Evolutionary conservation across 768 basidiomycete species (phyloP).

Genomic region (Inosperma sp.): DNA sequence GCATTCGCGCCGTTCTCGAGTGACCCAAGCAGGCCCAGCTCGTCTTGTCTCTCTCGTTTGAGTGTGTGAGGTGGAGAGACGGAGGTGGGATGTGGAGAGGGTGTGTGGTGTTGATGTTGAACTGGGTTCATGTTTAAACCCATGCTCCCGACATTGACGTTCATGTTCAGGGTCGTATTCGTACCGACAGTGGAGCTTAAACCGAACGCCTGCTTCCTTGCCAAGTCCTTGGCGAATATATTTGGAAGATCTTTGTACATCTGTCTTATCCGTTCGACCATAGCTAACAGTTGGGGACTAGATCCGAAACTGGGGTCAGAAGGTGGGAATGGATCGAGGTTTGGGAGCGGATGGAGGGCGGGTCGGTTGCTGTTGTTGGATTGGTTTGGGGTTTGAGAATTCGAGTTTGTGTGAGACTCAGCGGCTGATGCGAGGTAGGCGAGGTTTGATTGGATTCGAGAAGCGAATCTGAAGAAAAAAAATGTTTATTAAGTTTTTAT

Average conservation of each 20-base stretch:
- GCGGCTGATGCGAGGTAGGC: conserved; percentile 49
- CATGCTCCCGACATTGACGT: no score
- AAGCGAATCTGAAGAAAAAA: conserved; percentile 44
- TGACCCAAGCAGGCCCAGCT: background rate
- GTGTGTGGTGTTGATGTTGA: background rate
- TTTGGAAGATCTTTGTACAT: conserved; percentile 58
- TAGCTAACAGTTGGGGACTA: conserved; percentile 46
- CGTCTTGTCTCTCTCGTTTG: conserved; percentile 11
- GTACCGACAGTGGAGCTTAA: no score
- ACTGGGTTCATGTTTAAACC: conserved; percentile 7
- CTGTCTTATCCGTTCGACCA: conserved; percentile 58
- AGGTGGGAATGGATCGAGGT: conserved; percentile 31
- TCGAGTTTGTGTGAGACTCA: conserved; percentile 41
- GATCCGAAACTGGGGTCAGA: conserved; percentile 54
- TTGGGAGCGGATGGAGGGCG: conserved; percentile 7
- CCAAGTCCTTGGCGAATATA: conserved; percentile 60
- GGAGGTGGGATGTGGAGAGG: conserved; percentile 1
- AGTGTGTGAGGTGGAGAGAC: conserved; percentile 9
- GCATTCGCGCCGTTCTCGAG: conserved; percentile 18
- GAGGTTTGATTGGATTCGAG: conserved; percentile 70
- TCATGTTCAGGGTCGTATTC: no score
- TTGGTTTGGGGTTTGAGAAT: conserved; percentile 14
- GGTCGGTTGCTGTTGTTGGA: background rate
- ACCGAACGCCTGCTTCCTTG: conserved; percentile 34
- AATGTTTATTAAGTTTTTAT: background rate